Conservation (phyloP, 345 rosid species). For the Litchi chinensis region DNA sequence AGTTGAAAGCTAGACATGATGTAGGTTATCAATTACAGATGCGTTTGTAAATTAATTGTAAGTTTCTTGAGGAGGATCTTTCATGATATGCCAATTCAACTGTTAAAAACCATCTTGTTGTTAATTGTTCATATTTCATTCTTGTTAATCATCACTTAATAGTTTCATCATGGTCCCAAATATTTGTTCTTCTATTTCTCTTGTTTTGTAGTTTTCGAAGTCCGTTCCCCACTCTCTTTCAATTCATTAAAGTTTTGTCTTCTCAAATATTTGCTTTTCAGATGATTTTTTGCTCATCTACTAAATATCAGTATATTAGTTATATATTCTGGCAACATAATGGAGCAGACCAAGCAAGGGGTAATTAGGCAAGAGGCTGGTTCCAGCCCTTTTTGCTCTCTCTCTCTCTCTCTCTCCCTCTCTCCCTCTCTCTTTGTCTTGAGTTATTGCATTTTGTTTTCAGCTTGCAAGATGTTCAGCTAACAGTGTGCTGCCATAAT, state of each 20-base stretch:
- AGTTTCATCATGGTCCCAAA: background rate
- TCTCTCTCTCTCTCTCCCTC: background rate
- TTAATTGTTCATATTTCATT: background rate
- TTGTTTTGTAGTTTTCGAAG: background rate
- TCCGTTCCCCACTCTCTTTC: background rate
- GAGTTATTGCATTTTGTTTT: background rate
- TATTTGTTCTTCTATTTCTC: background rate
- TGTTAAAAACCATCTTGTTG: background rate
- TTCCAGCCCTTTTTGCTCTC: background rate
- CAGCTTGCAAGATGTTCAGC: background rate
- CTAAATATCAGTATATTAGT: background rate
- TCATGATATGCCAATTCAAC: background rate
- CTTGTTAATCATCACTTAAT: background rate
- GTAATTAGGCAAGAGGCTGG: background rate
- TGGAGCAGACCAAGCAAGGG: background rate
- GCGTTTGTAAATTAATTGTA: background rate
- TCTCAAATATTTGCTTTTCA: background rate
- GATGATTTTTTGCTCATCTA: background rate
- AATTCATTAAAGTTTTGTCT: background rate
- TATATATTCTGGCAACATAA: background rate
- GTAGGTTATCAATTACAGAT: background rate
- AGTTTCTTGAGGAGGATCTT: background rate
- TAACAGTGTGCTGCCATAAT: slow-evolving; percentile 6
- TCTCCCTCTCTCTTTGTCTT: background rate
- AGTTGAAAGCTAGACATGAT: too few relatives aligned